Evolutionary conservation across 345 rosid species (phyloP).

Genomic region (Populus simonii): DNA sequence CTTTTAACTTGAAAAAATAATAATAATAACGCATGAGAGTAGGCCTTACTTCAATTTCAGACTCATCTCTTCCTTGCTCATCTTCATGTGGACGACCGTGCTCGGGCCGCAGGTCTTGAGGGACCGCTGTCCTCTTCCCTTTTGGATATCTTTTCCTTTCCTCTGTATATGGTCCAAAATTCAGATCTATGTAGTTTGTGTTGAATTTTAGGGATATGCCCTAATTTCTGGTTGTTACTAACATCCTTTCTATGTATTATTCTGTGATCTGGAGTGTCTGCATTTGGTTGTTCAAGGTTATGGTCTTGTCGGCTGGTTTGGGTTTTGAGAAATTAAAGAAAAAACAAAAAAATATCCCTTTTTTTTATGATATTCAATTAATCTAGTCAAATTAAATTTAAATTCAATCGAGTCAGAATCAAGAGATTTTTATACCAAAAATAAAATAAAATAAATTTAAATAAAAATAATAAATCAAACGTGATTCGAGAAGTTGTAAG

Average conservation of each 20-base stretch:
- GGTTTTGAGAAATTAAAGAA: background rate
- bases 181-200: too few species aligned
- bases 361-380: too few species aligned
- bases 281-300: conserved; percentile 7
- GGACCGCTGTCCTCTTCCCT: background rate
- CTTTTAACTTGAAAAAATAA: background rate
- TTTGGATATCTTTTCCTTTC: background rate
- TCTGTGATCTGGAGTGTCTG: background rate
- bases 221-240: background rate
- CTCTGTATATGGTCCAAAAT: background rate
- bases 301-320: conserved; percentile 18
- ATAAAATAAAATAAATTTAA: too few species aligned
- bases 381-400: rapidly evolving
- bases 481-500: too few species aligned
- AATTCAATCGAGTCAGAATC: rapidly evolving
- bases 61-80: background rate
- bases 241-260: background rate
- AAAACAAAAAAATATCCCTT: background rate
- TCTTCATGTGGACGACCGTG: conserved; percentile 23
- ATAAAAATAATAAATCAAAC: too few species aligned
- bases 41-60: conserved; percentile 12
- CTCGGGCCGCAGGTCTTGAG: background rate
- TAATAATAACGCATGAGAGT: background rate
- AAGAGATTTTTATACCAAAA: too few species aligned
- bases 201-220: too few species aligned